phyloP scores from a whole-genome alignment of 2,329 filamentous ascomycete genomes.

The Xylaria sp. region DNA sequence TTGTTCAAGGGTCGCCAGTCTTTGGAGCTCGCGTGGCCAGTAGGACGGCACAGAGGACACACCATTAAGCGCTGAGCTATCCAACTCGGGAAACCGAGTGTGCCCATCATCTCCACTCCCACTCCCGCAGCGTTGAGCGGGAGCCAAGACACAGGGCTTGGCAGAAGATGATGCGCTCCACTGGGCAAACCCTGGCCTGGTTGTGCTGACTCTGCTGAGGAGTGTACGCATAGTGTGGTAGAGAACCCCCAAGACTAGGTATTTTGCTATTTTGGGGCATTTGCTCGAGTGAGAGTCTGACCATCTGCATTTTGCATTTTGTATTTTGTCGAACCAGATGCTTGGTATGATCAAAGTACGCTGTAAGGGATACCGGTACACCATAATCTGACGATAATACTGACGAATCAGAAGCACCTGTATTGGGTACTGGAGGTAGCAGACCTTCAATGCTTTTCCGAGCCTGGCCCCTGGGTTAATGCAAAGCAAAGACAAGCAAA shows the following conservation, averaged over 20 bases:
- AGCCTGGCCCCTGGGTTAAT: not conserved
- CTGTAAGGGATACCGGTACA: not conserved
- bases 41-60: conserved; percentile 6
- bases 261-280: conserved; percentile 26
- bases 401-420: conserved; percentile 15
- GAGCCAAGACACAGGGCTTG: conserved; percentile 27
- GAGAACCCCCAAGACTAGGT: conserved; percentile 7
- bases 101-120: conserved; percentile 36
- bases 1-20: conserved; percentile 17
- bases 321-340: conserved; percentile 1
- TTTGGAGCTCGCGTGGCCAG: conserved; percentile 21
- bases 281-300: conserved; percentile 11
- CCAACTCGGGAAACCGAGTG: conserved; percentile 32
- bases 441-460: not conserved
- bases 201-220: too few species aligned
- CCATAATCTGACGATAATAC: conserved; percentile 11
- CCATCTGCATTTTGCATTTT: not conserved
- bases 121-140: conserved; percentile 19
- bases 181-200: too few species aligned
- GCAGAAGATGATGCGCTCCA: too few species aligned
- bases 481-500: not conserved
- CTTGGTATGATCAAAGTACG: not conserved
- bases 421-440: too few species aligned
- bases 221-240: too few species aligned
- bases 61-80: conserved; percentile 40